phyloP scores from a whole-genome alignment of 192 early-diverging fungal species.

The Podochytrium sp. region DNA sequence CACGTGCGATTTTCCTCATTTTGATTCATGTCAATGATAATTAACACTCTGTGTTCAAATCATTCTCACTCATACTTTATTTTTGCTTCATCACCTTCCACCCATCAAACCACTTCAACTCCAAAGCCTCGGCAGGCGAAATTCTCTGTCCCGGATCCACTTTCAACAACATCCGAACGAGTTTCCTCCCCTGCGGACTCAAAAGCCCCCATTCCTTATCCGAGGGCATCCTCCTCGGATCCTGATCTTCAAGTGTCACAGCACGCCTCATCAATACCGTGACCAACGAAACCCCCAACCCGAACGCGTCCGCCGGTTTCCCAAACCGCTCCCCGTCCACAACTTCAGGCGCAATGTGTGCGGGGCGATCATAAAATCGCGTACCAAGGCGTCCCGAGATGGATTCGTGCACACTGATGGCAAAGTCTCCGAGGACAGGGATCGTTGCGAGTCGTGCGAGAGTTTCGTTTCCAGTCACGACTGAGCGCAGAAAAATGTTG shows the following conservation, averaged over 20 bases:
- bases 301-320: slow-evolving; percentile 17
- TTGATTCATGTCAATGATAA: too few species aligned
- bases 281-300: slow-evolving; percentile 11
- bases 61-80: too few species aligned
- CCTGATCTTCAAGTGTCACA: slow-evolving; percentile 17
- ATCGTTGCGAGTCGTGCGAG: slow-evolving; percentile 3
- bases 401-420: slow-evolving; percentile 8
- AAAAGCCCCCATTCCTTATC: not conserved
- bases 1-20: too few species aligned
- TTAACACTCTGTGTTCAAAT: too few species aligned
- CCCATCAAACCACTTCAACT: not conserved
- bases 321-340: slow-evolving; percentile 14
- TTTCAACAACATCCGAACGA: slow-evolving; percentile 3
- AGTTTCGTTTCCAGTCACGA: slow-evolving; percentile 19
- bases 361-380: not conserved
- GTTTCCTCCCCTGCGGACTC: not conserved
- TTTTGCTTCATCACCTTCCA: too few species aligned
- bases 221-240: not conserved
- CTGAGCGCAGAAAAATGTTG: slow-evolving; percentile 18
- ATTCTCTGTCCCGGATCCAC: not conserved
- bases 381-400: slow-evolving; percentile 4
- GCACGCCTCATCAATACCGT: slow-evolving; percentile 9
- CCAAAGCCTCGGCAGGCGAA: not conserved
- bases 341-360: slow-evolving; percentile 32
- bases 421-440: slow-evolving; percentile 31